A percentile compares a stretch with the other conserved stretches of the same genome.
Evolutionary conservation across 352 stramenopile genomes (phyloP).

Genomic region (Phytophthora idaei): DNA sequence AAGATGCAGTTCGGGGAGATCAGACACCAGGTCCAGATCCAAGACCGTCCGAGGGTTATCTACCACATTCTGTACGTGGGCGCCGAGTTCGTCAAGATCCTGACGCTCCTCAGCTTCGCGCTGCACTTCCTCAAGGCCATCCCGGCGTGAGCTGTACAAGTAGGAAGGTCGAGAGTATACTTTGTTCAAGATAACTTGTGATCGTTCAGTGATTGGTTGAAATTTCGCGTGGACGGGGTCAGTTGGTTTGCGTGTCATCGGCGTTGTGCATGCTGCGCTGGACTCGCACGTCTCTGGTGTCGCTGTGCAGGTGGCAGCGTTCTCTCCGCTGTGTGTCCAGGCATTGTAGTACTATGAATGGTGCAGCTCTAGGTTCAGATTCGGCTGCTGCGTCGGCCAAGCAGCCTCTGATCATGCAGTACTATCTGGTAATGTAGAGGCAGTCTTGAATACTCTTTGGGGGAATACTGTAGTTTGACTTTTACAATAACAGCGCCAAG

Average conservation of each 20-base stretch:
- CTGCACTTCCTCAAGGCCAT: conserved; percentile 58
- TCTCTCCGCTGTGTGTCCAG: conserved; percentile 6
- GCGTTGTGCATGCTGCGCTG: conserved; percentile 20
- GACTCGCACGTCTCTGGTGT: conserved; percentile 15
- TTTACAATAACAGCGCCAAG: conserved; percentile 49
- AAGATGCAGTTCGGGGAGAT: conserved; percentile 66
- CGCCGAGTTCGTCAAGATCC: conserved; percentile 51
- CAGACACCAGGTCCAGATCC: conserved; percentile 51
- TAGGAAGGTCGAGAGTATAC: conserved; percentile 20
- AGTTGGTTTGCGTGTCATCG: conserved; percentile 15
- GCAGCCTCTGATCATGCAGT: conserved; percentile 60
- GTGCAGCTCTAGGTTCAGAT: not conserved
- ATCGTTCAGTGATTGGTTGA: conserved; percentile 32
- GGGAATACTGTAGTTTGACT: conserved; percentile 1
- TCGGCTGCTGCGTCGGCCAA: conserved; percentile 22
- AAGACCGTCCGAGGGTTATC: conserved; percentile 36
- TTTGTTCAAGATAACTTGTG: conserved; percentile 34
- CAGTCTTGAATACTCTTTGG: not conserved
- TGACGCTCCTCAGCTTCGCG: conserved; percentile 51
- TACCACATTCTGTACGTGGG: conserved; percentile 61
- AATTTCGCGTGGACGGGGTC: conserved; percentile 26
- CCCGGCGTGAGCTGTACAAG: conserved; percentile 20
- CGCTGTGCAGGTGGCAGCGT: conserved; percentile 10
- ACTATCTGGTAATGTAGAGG: conserved; percentile 55
- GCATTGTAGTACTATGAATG: conserved; percentile 16